A percentile compares a stretch with the other conserved stretches of the same genome.
Conservation (phyloP, 768 basidiomycete genomes). For the Lactifluus subvellereus region DNA sequence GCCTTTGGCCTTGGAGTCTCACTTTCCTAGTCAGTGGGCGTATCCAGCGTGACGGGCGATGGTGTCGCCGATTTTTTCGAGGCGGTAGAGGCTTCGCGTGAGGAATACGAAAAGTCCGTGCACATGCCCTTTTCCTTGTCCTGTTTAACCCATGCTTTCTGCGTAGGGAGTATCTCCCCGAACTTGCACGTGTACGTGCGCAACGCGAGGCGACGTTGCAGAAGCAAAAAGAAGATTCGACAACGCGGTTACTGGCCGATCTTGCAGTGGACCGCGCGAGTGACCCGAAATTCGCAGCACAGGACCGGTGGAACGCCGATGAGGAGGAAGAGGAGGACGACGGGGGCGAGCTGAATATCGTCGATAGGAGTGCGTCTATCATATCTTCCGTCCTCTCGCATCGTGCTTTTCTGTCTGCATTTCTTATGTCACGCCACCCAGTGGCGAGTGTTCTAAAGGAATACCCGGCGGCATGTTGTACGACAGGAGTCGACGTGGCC, state of each 20-base stretch:
- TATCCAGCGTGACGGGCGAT: slow-evolving; percentile 93
- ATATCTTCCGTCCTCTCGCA: not conserved
- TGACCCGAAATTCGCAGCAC: slow-evolving; percentile 50
- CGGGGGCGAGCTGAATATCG: slow-evolving; percentile 46
- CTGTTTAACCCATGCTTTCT: not conserved
- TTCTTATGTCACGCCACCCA: not conserved
- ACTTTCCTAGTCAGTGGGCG: slow-evolving; percentile 74
- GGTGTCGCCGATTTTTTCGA: slow-evolving; percentile 90
- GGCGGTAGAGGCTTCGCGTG: slow-evolving; percentile 80
- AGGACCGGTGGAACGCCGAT: slow-evolving; percentile 61
- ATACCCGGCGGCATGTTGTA: not conserved
- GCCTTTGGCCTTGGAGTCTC: not conserved
- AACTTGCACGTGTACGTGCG: slow-evolving; percentile 66
- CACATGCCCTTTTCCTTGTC: not conserved
- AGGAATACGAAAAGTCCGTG: slow-evolving; percentile 82
- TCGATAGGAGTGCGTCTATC: slow-evolving; percentile 60
- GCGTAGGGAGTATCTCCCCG: slow-evolving; percentile 84
- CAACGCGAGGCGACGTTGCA: slow-evolving; percentile 59
- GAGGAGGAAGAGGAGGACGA: slow-evolving; percentile 49
- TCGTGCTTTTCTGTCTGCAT: slow-evolving; percentile 2
- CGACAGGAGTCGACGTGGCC: slow-evolving; percentile 10
- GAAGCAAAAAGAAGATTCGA: slow-evolving; percentile 66
- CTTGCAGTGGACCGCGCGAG: slow-evolving; percentile 63
- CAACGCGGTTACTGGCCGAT: slow-evolving; percentile 74
- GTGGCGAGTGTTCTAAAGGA: not conserved